Conservation (phyloP, 192 early-diverging fungal genomes). For the Allomyces macrogynus region DNA sequence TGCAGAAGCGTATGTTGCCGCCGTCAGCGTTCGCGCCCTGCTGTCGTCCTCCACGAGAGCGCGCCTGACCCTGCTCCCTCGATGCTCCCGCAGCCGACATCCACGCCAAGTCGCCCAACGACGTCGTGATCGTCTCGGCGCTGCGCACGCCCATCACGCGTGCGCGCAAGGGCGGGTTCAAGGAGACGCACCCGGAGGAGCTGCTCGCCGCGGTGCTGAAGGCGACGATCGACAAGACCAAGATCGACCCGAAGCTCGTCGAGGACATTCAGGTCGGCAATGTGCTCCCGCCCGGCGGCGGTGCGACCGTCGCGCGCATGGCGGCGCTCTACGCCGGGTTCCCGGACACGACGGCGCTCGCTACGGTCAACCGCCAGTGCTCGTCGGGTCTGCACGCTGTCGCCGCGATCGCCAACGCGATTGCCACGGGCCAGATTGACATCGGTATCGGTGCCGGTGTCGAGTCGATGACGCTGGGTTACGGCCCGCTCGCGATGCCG, state of each 20-base stretch:
- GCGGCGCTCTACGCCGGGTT: constrained; percentile 79
- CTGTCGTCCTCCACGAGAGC: too few species aligned
- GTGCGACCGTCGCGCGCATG: constrained; percentile 75
- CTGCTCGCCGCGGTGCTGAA: constrained; percentile 60
- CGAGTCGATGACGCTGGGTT: constrained; percentile 81
- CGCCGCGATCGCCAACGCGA: constrained; percentile 65
- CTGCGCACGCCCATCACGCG: constrained; percentile 73
- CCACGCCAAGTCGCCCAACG: constrained; percentile 61
- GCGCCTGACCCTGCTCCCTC: too few species aligned
- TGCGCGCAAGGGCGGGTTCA: constrained; percentile 79
- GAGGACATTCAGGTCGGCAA: constrained; percentile 92
- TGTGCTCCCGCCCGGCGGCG: constrained; percentile 70
- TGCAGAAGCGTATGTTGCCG: background rate
- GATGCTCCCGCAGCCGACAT: constrained; percentile 4
- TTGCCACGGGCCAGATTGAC: constrained; percentile 73
- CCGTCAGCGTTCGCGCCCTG: too few species aligned
- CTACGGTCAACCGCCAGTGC: constrained; percentile 84
- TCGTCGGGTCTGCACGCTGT: constrained; percentile 80
- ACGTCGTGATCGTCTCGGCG: constrained; percentile 82
- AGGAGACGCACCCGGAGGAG: constrained; percentile 65
- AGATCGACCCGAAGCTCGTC: constrained; percentile 65
- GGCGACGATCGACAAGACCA: constrained; percentile 48
- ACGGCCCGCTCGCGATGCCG: constrained; percentile 59
- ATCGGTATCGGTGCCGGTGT: constrained; percentile 87
- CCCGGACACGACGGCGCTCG: constrained; percentile 58